These are phyloP conservation scores for Podospora tetraspora DNA, from an alignment of 495 filamentous ascomycete genomes.

Conservation along the genomic window DNA sequence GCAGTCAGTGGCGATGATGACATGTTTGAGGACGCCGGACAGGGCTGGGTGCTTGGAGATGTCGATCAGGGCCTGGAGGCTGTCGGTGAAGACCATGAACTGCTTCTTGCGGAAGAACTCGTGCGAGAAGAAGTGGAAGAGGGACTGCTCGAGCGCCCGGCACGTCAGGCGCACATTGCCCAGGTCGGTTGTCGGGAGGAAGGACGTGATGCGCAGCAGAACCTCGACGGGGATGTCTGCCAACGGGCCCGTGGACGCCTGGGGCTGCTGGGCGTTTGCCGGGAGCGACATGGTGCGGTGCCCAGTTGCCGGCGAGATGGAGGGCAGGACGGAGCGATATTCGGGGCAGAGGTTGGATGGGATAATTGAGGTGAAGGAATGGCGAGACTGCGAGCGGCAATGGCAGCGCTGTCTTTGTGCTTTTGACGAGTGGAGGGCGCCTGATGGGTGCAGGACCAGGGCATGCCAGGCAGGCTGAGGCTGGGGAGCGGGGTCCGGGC, in stretches of 20 bases:
- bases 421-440: neutral
- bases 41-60: conserved; percentile 48
- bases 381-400: neutral
- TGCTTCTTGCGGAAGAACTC: conserved; percentile 54
- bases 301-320: neutral
- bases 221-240: conserved; percentile 36
- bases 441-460: neutral
- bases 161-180: conserved; percentile 42
- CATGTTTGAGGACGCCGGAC: conserved; percentile 36
- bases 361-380: neutral
- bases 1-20: conserved; percentile 45
- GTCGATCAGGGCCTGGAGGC: conserved; percentile 46
- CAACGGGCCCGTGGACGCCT: conserved; percentile 3
- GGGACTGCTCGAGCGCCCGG: conserved; percentile 37
- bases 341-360: neutral
- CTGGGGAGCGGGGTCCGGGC: neutral
- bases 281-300: neutral
- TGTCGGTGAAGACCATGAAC: conserved; percentile 47
- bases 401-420: neutral
- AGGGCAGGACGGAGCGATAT: neutral
- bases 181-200: conserved; percentile 43
- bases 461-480: neutral
- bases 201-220: conserved; percentile 37
- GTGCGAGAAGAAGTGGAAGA: conserved; percentile 42
- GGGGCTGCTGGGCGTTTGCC: neutral